A percentile compares a stretch with the other conserved stretches of the same genome.
phyloP scores from a whole-genome alignment of 257 asterid genomes.

The Penstemon davidsonii region DNA sequence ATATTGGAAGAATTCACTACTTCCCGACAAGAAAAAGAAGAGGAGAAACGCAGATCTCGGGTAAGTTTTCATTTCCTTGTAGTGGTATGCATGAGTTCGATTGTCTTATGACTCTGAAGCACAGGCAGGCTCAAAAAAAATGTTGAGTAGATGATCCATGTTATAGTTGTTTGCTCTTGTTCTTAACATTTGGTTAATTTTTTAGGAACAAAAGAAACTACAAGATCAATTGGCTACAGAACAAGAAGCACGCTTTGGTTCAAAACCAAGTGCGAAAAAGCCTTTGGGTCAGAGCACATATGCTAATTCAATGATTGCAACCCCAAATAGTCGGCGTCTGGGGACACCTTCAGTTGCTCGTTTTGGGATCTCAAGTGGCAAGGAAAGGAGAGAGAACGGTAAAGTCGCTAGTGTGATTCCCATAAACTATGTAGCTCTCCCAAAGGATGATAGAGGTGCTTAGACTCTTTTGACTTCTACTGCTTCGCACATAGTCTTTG shows the following conservation, averaged over 20 bases:
- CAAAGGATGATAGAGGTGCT: slow-evolving; percentile 55
- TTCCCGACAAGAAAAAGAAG: slow-evolving; percentile 59
- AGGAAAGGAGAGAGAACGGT: slow-evolving; percentile 57
- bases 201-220: slow-evolving; percentile 71
- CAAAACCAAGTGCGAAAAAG: slow-evolving; percentile 52
- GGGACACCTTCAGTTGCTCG: slow-evolving; percentile 45
- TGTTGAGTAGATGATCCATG: background rate
- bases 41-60: slow-evolving; percentile 70
- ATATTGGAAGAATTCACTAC: slow-evolving; percentile 56
- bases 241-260: slow-evolving; percentile 65
- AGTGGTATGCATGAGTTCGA: background rate
- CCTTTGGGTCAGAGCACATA: slow-evolving; percentile 58
- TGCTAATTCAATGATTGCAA: slow-evolving; percentile 46
- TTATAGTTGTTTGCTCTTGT: background rate
- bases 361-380: slow-evolving; percentile 41
- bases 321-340: slow-evolving; percentile 58
- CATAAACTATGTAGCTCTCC: slow-evolving; percentile 69
- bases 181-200: background rate
- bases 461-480: slow-evolving; percentile 19
- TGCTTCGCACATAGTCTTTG: slow-evolving; percentile 25
- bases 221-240: slow-evolving; percentile 70
- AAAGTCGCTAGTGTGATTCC: slow-evolving; percentile 49
- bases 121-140: background rate
- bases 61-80: slow-evolving; percentile 34
- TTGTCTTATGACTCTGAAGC: slow-evolving; percentile 2